These are phyloP conservation scores for Paraconiothyrium sp. DNA, from an alignment of 2,329 filamentous ascomycete genomes.

Conservation along the genomic window DNA sequence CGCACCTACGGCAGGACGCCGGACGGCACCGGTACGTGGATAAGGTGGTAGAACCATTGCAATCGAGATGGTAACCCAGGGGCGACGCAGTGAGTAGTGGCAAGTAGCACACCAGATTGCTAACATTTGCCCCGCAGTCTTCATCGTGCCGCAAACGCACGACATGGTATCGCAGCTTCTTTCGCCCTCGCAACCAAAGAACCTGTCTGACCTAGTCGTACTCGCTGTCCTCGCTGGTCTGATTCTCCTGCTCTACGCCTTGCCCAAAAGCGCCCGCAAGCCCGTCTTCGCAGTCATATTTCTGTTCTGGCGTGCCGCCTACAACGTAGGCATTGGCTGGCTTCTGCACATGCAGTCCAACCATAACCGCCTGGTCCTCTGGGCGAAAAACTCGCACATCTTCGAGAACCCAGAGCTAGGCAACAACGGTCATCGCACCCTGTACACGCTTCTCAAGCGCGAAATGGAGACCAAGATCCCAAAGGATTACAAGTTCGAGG, in stretches of 20 bases:
- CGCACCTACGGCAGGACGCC: constrained; percentile 93
- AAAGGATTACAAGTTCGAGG: constrained; percentile 90
- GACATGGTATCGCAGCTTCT: constrained; percentile 99
- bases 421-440: constrained; percentile 80
- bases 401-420: constrained; percentile 86
- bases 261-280: constrained; percentile 75
- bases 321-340: constrained; percentile 93
- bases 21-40: constrained; percentile 83
- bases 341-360: constrained; percentile 90
- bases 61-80: neutral
- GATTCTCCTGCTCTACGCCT: constrained; percentile 75
- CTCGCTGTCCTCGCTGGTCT: constrained; percentile 80
- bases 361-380: constrained; percentile 83
- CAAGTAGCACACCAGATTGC: constrained; percentile 19
- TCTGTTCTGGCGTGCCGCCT: constrained; percentile 89
- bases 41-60: neutral
- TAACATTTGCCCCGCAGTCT: constrained; percentile 68
- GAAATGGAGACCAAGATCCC: constrained; percentile 96
- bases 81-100: constrained; percentile 9
- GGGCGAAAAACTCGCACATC: constrained; percentile 85
- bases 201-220: constrained; percentile 84
- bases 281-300: constrained; percentile 85
- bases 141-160: constrained; percentile 93
- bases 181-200: constrained; percentile 94
- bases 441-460: constrained; percentile 84